These are phyloP conservation scores for Eimeria maxima DNA, from an alignment of 169 alveolate genomes.

Conservation along the genomic window DNA sequence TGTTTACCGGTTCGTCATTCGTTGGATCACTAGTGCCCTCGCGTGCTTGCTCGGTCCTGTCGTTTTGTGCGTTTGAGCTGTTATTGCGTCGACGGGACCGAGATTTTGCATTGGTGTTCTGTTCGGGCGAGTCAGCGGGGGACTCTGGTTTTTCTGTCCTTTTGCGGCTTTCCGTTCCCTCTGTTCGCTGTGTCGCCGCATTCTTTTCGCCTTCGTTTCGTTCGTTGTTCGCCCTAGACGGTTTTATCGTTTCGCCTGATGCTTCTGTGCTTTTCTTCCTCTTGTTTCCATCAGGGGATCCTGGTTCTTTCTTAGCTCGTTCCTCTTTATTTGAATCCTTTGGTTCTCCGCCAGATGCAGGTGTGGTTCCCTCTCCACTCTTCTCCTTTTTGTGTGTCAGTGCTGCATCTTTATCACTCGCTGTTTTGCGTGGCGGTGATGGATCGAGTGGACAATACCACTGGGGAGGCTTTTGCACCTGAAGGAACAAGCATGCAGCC, in stretches of 20 bases:
- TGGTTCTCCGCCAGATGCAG: neutral
- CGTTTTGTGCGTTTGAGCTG: neutral
- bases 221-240: neutral
- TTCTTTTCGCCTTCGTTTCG: neutral
- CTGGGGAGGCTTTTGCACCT: constrained; percentile 56
- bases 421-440: neutral
- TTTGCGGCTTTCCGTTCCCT: neutral
- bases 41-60: neutral
- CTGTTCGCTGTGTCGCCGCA: neutral
- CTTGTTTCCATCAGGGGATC: neutral
- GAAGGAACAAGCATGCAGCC: neutral
- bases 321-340: neutral
- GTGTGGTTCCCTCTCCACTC: neutral
- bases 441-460: constrained; percentile 71
- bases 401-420: neutral
- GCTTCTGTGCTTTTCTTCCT: neutral
- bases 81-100: neutral
- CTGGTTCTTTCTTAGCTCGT: neutral
- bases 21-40: neutral
- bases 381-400: neutral
- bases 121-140: neutral
- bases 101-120: neutral
- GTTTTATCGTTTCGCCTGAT: neutral
- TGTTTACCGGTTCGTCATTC: neutral
- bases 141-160: neutral